Percentiles rank a stretch among this genome's conserved stretches.
phyloP scores from a whole-genome alignment of 2,329 filamentous ascomycete species.

The Cercospora zeae-maydis region DNA sequence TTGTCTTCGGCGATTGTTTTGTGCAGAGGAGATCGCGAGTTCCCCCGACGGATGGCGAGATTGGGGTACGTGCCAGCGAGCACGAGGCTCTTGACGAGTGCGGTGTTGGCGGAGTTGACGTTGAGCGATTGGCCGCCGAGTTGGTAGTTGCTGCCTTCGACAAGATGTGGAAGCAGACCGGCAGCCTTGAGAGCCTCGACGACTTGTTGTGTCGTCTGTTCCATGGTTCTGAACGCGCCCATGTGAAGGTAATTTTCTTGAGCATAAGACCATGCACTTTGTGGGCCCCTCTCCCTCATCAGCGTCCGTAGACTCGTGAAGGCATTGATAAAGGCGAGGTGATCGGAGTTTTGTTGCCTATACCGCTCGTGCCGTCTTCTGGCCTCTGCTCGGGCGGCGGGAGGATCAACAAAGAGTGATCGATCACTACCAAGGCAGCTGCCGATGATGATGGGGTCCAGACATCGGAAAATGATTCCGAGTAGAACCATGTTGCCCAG shows the following conservation, averaged over 20 bases:
- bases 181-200: slow-evolving; percentile 38
- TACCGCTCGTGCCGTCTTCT: slow-evolving; percentile 33
- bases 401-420: slow-evolving; percentile 37
- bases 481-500: slow-evolving; percentile 51
- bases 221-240: slow-evolving; percentile 38
- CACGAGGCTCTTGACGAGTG: slow-evolving; percentile 48
- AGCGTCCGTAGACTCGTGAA: slow-evolving; percentile 40
- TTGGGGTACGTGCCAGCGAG: slow-evolving; percentile 47
- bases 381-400: slow-evolving; percentile 28
- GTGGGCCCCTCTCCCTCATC: slow-evolving; percentile 32
- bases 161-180: slow-evolving; percentile 34
- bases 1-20: slow-evolving; percentile 31
- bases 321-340: slow-evolving; percentile 46
- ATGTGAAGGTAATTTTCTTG: slow-evolving; percentile 37
- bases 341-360: slow-evolving; percentile 44
- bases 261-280: slow-evolving; percentile 34
- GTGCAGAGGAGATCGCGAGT: slow-evolving; percentile 17
- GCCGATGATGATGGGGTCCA: slow-evolving; percentile 50
- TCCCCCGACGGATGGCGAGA: slow-evolving; percentile 36
- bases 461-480: slow-evolving; percentile 51
- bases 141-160: not conserved
- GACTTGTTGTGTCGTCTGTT: slow-evolving; percentile 39
- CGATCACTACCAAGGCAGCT: slow-evolving; percentile 37
- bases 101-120: slow-evolving; percentile 42
- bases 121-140: slow-evolving; percentile 39